These are phyloP conservation scores for Microdochium trichocladiopsis DNA, from an alignment of 2,329 filamentous ascomycete genomes.

Conservation along the genomic window DNA sequence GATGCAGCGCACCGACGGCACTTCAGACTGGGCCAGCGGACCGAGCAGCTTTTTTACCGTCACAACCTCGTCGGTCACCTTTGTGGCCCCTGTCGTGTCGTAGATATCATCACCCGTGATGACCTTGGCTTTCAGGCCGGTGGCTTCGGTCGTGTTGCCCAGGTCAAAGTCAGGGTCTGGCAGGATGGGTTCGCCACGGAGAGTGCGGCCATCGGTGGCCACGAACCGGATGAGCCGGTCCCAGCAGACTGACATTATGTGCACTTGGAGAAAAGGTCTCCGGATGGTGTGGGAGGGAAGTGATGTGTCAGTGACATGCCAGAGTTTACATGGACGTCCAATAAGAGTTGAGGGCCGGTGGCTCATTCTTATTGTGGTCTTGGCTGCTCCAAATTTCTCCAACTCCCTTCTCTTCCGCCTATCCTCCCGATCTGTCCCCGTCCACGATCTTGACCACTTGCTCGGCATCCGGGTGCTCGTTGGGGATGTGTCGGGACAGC, in stretches of 20 bases:
- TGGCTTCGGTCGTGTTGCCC: constrained; percentile 1
- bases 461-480: not conserved
- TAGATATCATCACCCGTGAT: constrained; percentile 36
- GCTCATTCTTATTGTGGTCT: not conserved
- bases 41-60: constrained; percentile 39
- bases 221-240: constrained; percentile 5
- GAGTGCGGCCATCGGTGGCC: constrained; percentile 1
- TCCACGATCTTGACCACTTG: not conserved
- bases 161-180: not conserved
- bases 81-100: constrained; percentile 29
- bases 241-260: constrained; percentile 2
- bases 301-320: no score
- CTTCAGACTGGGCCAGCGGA: constrained; percentile 34
- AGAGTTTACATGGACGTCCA: no score
- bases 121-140: constrained; percentile 37
- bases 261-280: not conserved
- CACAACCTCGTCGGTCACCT: constrained; percentile 37
- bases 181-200: constrained; percentile 4
- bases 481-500: not conserved
- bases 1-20: constrained; percentile 43
- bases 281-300: no score
- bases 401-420: not conserved
- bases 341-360: no score
- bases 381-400: not conserved
- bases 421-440: not conserved